Evolutionary conservation across 345 rosid species (phyloP), one percentile per base, ranked within the genome.

Genomic region (Rhodomyrtus tomentosa): DNA sequence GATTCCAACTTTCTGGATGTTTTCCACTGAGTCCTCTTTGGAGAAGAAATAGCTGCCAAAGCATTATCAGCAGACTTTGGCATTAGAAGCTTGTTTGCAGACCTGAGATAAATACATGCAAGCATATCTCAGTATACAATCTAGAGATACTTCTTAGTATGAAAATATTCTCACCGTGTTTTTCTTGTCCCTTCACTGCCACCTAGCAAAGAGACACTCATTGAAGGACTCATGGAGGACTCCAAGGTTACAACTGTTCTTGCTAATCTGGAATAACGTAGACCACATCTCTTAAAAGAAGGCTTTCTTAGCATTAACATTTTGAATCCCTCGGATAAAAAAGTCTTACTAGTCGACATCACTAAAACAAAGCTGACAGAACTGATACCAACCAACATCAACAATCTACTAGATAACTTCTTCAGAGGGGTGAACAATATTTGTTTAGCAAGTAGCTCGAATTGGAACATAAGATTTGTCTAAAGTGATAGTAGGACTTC

Each of bases 1-100:
- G 82, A 81, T 84, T 83, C 84, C 58, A 74, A 84, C 84, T 87
- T 87, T 55, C 56, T 55, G 59, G 81, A 3, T 32, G 55, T 18
- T 24, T 52, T 62, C 55, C 55, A 54, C 7, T 32, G 81, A 81
- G 52, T 6, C 50, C 58, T 72, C 83, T 48, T 59, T 25, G 85
- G 58, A 56, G 50, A 86, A 83, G 85, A 83, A 21, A 73, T 73
- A 50, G 25, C 45, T 10, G 85, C 62, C 29, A 81, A 80, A 55
- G 56, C 55, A 80, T 50, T 80, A 40, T 83, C 83, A 58, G 85
- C 45, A 36, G 85, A 76, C 45, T 38, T 86, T 38, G 82, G 42
- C 50, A 83, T 83, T 50, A 68, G 42, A 42, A 55, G 55, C 48
- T 80, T 81, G 59, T 83, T 81, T 40, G 76, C 49, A 42, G 83